phyloP scores from a whole-genome alignment of 2,329 filamentous ascomycete species.

The Epichloe sylvatica region DNA sequence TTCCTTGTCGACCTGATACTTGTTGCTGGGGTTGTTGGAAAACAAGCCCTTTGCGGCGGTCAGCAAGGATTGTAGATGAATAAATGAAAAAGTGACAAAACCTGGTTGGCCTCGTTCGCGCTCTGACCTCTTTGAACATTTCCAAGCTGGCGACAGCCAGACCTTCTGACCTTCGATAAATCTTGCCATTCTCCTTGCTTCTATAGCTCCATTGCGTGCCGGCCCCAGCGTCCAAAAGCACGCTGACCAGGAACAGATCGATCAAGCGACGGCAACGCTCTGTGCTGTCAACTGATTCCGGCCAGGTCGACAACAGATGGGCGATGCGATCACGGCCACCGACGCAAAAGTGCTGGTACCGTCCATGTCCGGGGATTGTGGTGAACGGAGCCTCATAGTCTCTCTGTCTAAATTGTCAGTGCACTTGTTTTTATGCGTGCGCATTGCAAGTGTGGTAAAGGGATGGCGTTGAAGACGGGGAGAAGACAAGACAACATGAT shows the following conservation, averaged over 20 bases:
- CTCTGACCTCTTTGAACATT: slow-evolving; percentile 68
- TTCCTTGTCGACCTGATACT: slow-evolving; percentile 77
- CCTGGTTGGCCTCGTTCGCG: background rate
- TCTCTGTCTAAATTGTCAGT: slow-evolving; percentile 21
- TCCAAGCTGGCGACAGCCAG: slow-evolving; percentile 64
- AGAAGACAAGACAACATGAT: background rate
- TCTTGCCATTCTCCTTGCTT: slow-evolving; percentile 71
- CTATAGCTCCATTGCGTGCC: slow-evolving; percentile 87
- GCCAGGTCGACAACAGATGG: slow-evolving; percentile 56
- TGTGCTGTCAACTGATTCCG: slow-evolving; percentile 51
- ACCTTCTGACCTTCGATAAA: slow-evolving; percentile 77
- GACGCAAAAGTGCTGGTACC: slow-evolving; percentile 76
- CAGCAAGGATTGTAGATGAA: background rate
- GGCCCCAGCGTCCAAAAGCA: slow-evolving; percentile 75
- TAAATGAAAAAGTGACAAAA: background rate
- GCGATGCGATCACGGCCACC: slow-evolving; percentile 62
- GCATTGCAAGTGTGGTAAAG: background rate
- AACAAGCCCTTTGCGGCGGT: slow-evolving; percentile 50
- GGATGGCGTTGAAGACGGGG: background rate
- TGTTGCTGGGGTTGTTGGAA: slow-evolving; percentile 67
- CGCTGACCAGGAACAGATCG: slow-evolving; percentile 66
- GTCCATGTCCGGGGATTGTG: slow-evolving; percentile 69
- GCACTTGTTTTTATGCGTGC: too few species aligned
- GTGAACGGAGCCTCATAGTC: slow-evolving; percentile 43
- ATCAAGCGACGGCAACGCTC: slow-evolving; percentile 64